phyloP scores from a whole-genome alignment of 306 rosid species.

The Quercus gilva region DNA sequence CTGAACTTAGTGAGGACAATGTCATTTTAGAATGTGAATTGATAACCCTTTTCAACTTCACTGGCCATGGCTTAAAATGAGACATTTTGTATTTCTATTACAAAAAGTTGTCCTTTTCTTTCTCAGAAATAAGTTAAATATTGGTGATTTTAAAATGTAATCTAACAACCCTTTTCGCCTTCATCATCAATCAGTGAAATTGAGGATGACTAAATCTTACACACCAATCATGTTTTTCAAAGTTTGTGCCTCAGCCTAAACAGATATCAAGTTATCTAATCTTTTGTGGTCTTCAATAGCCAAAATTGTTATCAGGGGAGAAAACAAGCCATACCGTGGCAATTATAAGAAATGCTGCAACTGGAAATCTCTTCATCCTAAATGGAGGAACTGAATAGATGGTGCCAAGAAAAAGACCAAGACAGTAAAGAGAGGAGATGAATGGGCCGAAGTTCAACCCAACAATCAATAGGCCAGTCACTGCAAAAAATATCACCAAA shows the following conservation, averaged over 20 bases:
- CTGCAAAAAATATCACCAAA: conserved; percentile 84
- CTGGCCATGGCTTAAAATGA: neutral
- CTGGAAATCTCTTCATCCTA: conserved; percentile 91
- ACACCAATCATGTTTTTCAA: neutral
- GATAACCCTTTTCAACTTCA: neutral
- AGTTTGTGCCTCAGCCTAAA: neutral
- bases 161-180: neutral
- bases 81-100: neutral
- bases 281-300: neutral
- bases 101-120: neutral
- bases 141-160: neutral
- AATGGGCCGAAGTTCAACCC: conserved; percentile 84
- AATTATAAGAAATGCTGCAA: conserved; percentile 95
- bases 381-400: conserved; percentile 93
- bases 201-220: neutral
- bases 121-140: neutral
- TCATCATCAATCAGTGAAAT: neutral
- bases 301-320: conserved; percentile 10
- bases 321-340: conserved; percentile 63
- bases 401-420: conserved; percentile 95
- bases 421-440: conserved; percentile 72
- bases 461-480: conserved; percentile 67
- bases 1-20: neutral
- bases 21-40: neutral
- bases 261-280: neutral